Base-by-base conservation (phyloP, 306 rosid species). In the Fragaria iinumae region DNA sequence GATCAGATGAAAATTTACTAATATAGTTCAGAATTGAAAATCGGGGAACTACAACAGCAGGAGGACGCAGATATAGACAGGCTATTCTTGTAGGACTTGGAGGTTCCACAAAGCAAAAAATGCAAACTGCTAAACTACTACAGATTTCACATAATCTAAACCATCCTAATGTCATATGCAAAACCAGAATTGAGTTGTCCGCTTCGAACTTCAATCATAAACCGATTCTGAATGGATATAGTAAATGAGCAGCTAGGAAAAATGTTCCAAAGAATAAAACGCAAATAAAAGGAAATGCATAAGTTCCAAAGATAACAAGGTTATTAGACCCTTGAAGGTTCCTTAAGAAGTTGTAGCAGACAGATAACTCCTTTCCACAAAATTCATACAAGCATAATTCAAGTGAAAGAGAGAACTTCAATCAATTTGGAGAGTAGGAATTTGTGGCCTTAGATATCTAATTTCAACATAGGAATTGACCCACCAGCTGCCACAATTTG, bases 401-500 rank as follows among this genome's bases (percentile, higher is more conserved):
- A 80, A 72, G 81, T 77, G 76, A 76, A 83, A 73, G 79, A 86
- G 78, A 84, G 34, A 76, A 74, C 66, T 79, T 45, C 74, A 86
- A 68, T 43, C 79, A 78, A 74, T 75, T 73, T 29, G 65, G 25
- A 6, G 23, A 64, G 75, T 32, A 32, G 34, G 34, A 32, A 3
- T 32, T 32, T 62, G 76, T 41, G 50, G 65, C 57, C 65, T 84
- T 57, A 90, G 83, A 84, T 84, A 74, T 87, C 52, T 73, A 82
- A 79, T 79, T 90, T 92, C 76, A 76, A 48, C 81, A 75, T 70
- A 29, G 98, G 98, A 76, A 96, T 87, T 75, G 96, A 87, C 70
- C 99, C 99, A 65, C 99, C 99, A 75, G 97, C 99, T 73, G 89
- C 89, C 79, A 88, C 84, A 80, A 96, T 91, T 83, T 90, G 98